A percentile compares a stretch with the other conserved stretches of the same genome.
Evolutionary conservation across 176 grass and related monocot genomes (phyloP).

Genomic region (Paspalum notatum): DNA sequence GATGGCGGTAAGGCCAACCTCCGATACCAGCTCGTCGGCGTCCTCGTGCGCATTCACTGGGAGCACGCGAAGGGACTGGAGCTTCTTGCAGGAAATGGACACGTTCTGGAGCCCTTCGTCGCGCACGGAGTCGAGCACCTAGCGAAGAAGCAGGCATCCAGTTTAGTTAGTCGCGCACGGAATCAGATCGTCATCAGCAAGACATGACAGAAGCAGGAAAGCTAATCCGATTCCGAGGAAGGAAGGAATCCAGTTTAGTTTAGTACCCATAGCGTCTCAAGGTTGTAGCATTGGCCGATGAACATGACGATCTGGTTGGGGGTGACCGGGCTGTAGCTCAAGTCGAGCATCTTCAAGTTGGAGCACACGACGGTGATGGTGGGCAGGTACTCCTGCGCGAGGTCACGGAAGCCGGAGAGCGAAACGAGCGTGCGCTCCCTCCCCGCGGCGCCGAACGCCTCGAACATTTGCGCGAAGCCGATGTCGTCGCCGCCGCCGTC

Average conservation of each 20-base stretch:
- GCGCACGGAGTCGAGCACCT: conserved; percentile 85
- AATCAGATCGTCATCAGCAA: conserved; percentile 42
- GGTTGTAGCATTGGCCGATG: conserved; percentile 73
- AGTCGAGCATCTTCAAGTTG: conserved; percentile 66
- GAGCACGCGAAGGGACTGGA: conserved; percentile 77
- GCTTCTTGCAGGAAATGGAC: conserved; percentile 70
- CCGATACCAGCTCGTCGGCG: conserved; percentile 75
- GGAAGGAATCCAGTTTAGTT: neutral
- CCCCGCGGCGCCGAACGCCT: conserved; percentile 42
- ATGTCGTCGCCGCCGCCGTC: conserved; percentile 53
- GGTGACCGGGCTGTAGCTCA: conserved; percentile 73
- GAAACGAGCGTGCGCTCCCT: conserved; percentile 56
- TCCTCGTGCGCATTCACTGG: conserved; percentile 71
- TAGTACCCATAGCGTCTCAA: conserved; percentile 81
- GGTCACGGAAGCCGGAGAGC: conserved; percentile 80
- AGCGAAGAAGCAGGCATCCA: no score
- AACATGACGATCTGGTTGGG: conserved; percentile 60
- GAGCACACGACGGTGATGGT: conserved; percentile 58
- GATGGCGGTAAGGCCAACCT: conserved; percentile 72
- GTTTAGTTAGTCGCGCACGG: conserved; percentile 76
- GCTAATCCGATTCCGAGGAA: neutral
- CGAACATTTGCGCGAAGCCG: conserved; percentile 45
- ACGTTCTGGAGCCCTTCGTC: conserved; percentile 76
- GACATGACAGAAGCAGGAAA: neutral
- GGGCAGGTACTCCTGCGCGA: conserved; percentile 66